Conservation (phyloP, 192 early-diverging fungal species). For the Allomyces macrogynus region DNA sequence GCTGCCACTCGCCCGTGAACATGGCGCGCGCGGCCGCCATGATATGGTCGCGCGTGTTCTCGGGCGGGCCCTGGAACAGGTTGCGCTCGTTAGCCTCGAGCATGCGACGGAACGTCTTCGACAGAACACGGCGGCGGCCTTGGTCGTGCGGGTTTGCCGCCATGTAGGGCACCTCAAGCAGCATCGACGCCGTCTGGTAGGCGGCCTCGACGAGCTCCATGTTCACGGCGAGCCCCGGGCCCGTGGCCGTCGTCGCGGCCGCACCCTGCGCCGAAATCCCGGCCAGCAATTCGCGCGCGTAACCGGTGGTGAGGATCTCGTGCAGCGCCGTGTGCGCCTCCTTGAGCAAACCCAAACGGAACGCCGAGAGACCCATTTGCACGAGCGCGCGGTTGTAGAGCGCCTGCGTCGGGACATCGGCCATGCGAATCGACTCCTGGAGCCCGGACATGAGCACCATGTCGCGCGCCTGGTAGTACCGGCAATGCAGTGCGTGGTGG, state of each 20-base stretch:
- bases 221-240: slow-evolving; percentile 89
- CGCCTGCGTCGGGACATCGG: slow-evolving; percentile 80
- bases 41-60: slow-evolving; percentile 97
- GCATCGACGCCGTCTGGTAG: slow-evolving; percentile 85
- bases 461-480: slow-evolving; percentile 80
- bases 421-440: slow-evolving; percentile 75
- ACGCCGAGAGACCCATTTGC: slow-evolving; percentile 89
- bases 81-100: slow-evolving; percentile 91
- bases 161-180: slow-evolving; percentile 94
- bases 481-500: slow-evolving; percentile 90
- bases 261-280: no score
- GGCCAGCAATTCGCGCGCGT: slow-evolving; percentile 77
- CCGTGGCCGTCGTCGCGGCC: slow-evolving; percentile 24
- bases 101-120: slow-evolving; percentile 78
- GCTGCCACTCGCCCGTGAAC: slow-evolving; percentile 82
- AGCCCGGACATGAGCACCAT: slow-evolving; percentile 96
- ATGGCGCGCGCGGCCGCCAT: slow-evolving; percentile 89
- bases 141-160: slow-evolving; percentile 45
- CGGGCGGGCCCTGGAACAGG: slow-evolving; percentile 87
- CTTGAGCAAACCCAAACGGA: slow-evolving; percentile 78
- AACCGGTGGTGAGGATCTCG: slow-evolving; percentile 66
- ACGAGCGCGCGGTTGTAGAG: slow-evolving; percentile 91
- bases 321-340: slow-evolving; percentile 71
- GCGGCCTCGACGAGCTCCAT: slow-evolving; percentile 93
- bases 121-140: slow-evolving; percentile 40